Base-by-base conservation (phyloP, 2,329 filamentous ascomycete species). In the Botrytis tulipae region DNA sequence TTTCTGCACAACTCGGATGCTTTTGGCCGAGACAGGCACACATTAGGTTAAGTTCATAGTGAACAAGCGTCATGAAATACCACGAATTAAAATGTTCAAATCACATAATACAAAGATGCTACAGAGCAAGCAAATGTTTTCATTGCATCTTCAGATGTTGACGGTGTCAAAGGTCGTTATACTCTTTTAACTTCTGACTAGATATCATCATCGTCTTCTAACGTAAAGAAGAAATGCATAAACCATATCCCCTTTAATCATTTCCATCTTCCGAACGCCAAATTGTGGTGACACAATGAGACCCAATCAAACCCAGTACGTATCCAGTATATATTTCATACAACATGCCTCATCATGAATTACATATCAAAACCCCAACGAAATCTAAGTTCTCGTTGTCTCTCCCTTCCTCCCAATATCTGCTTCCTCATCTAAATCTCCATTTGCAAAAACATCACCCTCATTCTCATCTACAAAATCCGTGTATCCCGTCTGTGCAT, bases 381-480 rank as follows among this genome's bases (percentile, higher is more conserved):
- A 40, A 59, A n/a, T 60, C 62, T 62, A 67, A 4, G 65, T 66
- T 61, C 66, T 42, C 16, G 51, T 20, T n/a, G 60, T 59, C 57
- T 76, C 71, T 44, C 61, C 71, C 22, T 68, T 73, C 1, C 75
- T 76, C 32, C 72, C 72, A 22, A 35, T 62, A 22, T 37, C 63
- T 14, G n/a, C 35, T 29, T 74, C 72, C 60, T 73, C 74, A 42
- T 76, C 75, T n/a, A 73, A 63, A 67, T 78, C 76, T 5, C 79
- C 78, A 46, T 65, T 76, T 3, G 74, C 75, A 74, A 79, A 80
- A 14, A 77, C 76, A 73, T 79, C 76, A 18, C 68, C 71, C 1
- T 78, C 78, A 46, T 80, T 79, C 22, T 78, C 78, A 74, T 79
- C 79, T 4, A 78, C 78, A 70, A 78, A 77, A 44, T 80, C 78